Percentiles rank a stretch among this genome's conserved stretches.
phyloP scores from a whole-genome alignment of 768 basidiomycete genomes.

The Leucocoprinus sp. region DNA sequence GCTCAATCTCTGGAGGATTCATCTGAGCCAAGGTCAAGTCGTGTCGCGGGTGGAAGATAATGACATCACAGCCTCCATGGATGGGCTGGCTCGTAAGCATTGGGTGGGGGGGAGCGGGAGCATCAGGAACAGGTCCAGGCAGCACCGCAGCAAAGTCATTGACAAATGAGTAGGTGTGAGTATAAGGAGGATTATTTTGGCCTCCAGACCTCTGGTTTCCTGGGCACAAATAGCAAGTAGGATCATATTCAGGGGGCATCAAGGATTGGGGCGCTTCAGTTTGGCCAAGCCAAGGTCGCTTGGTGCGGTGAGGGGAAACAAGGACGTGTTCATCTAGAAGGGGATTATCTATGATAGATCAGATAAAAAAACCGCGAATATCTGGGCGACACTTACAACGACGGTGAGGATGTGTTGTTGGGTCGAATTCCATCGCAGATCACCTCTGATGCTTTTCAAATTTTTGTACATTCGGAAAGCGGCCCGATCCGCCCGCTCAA shows the following conservation, averaged over 20 bases:
- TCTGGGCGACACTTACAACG: constrained; percentile 39
- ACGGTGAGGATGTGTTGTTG: constrained; percentile 50
- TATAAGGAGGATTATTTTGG: constrained; percentile 55
- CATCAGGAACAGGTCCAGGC: constrained; percentile 46
- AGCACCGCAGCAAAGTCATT: constrained; percentile 84
- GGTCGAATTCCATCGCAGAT: constrained; percentile 8
- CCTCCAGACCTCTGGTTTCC: constrained; percentile 75
- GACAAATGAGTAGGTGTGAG: constrained; percentile 60
- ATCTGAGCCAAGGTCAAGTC: constrained; percentile 77
- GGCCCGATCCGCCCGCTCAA: too few relatives aligned
- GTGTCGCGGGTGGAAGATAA: constrained; percentile 81
- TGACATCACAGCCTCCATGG: constrained; percentile 79
- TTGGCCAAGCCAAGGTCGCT: constrained; percentile 89
- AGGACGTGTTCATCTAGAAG: constrained; percentile 70
- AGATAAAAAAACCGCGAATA: background rate
- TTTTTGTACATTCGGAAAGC: too few relatives aligned
- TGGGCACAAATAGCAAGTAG: constrained; percentile 80
- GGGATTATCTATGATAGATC: constrained; percentile 59
- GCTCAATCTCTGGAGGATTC: constrained; percentile 43
- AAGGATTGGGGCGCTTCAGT: constrained; percentile 54
- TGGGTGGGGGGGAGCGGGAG: constrained; percentile 49
- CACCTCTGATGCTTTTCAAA: too few relatives aligned
- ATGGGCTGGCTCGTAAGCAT: constrained; percentile 59
- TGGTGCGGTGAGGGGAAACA: constrained; percentile 84
- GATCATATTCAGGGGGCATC: constrained; percentile 56